Evolutionary conservation across 106 monocot species (phyloP), one percentile per base, ranked within the genome.

Genomic region (Dioscorea zingiberensis): DNA sequence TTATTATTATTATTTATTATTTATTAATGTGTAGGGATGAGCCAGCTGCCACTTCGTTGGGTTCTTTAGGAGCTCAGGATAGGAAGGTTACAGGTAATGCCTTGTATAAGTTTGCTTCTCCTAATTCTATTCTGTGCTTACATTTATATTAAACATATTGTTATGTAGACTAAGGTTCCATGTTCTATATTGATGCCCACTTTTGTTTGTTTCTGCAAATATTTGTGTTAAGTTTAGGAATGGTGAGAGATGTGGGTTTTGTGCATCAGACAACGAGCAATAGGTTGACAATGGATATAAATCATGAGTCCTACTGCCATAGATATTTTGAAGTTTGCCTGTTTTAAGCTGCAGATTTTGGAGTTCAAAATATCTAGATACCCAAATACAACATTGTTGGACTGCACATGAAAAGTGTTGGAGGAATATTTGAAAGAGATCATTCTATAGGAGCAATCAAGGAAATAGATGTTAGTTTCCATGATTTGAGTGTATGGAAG

Each of bases 1-100:
- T n/a, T n/a, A n/a, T n/a, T n/a, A n/a, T n/a, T n/a, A n/a, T 3
- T 60, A 4, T 47, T 54, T 26, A 27, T 57, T 3, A n/a, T n/a
- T n/a, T n/a, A n/a, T 55, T 21, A 54, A 59, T 16, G 9, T 67
- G 48, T 73, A 89, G 86, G 81, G 84, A 80, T 71, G 49, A 55
- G 56, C 62, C 76, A 27, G 55, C 73, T 65, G 60, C 58, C 29
- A 71, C 49, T 22, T 18, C 81, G 56, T 48, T 66, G 57, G 63
- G 74, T 79, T 21, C 59, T 53, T 87, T 85, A 71, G 82, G 73
- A 73, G 64, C 66, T 71, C 64, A 78, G 63, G 80, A 68, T 55
- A 28, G 47, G 25, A 18, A 54, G 13, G 54, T 48, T 18, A 46
- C 61, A 59, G 69, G 68, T 68, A 67, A n/a, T n/a, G n/a, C n/a